Evolutionary conservation across 2,329 filamentous ascomycete genomes (phyloP).

Genomic region (Aquanectria penicillioides): DNA sequence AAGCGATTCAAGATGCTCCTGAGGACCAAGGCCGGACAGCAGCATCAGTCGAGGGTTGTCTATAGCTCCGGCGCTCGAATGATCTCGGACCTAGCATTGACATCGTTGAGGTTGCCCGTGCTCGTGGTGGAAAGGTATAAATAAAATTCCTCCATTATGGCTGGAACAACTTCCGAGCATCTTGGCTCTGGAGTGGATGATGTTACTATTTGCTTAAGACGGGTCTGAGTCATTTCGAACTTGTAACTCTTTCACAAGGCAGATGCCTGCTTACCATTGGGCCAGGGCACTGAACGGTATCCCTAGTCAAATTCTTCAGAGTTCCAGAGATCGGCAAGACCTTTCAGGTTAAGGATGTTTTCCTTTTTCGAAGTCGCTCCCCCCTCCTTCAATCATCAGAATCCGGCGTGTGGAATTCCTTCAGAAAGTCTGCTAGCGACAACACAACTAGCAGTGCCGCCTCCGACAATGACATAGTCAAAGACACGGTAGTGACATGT

Average conservation of each 20-base stretch:
- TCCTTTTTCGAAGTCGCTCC: slow-evolving; percentile 79
- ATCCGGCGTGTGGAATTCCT: slow-evolving; percentile 55
- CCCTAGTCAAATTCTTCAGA: slow-evolving; percentile 82
- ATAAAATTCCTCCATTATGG: slow-evolving; percentile 86
- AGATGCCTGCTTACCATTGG: slow-evolving; percentile 49
- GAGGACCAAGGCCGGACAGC: slow-evolving; percentile 57
- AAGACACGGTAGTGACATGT: too few relatives aligned
- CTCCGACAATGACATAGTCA: slow-evolving; percentile 9
- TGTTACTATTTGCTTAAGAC: slow-evolving; percentile 76
- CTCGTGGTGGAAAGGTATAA: background rate
- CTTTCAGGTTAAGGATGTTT: background rate
- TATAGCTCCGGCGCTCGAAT: slow-evolving; percentile 58
- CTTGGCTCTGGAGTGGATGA: slow-evolving; percentile 84
- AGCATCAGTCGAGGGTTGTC: slow-evolving; percentile 62
- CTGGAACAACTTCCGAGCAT: slow-evolving; percentile 87
- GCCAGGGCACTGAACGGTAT: slow-evolving; percentile 78
- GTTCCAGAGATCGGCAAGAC: slow-evolving; percentile 66
- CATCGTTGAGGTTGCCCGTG: background rate
- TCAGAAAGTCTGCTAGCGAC: slow-evolving; percentile 1
- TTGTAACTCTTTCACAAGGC: too few relatives aligned
- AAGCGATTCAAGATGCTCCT: slow-evolving; percentile 46
- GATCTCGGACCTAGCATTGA: slow-evolving; percentile 50
- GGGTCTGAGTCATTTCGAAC: too few relatives aligned
- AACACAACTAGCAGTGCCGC: slow-evolving; percentile 10
- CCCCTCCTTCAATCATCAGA: slow-evolving; percentile 81